Base-by-base conservation (phyloP, 257 asterid genomes). In the Prunella vulgaris region DNA sequence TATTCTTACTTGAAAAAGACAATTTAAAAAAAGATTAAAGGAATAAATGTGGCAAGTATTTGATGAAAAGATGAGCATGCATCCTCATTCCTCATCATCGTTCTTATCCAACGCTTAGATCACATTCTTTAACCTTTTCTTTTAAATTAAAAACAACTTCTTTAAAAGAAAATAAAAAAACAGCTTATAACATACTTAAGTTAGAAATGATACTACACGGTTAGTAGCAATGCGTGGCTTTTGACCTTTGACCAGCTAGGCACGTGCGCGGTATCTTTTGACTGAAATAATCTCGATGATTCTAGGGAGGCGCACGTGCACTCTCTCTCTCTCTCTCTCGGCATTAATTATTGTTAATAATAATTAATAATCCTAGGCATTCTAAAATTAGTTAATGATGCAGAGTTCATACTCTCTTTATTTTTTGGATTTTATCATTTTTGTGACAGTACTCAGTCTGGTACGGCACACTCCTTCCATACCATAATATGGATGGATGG, bases 261-360 rank as follows among this genome's bases (percentile, higher is more conserved):
- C 95, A 88, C 95, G 95, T 88, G 95, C 83, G 82, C 63, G 66
- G 87, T 82, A 89, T 87, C 90, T 82, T 89, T 89, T 84, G 96
- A 82, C 94, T 66, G 69, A 77, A 71, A 20, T 21, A 17, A 69
- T 83, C 76, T 82, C 84, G 85, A 70, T 77, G 75, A 84, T 72
- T 82, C 38, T 77, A 85, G 70, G 71, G 56, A 37, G n/a, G 67
- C 78, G 72, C 81, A 72, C 79, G 84, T 76, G 81, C 79, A 48
- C 71, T 21, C 24, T 61, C 69, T 63, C 71, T 21, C 24, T 61
- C 69, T 63, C 76, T 72, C 65, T 40, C 69, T 7, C 57, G 35
- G 20, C 72, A 40, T 42, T 75, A 53, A 44, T 27, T 68, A 68
- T 74, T 68, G 32, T 54, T 62, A 21, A 35, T 63, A 38, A 62